Conservation (phyloP, 2,329 filamentous ascomycete genomes). For the Lasiodiplodia gonubiensis region DNA sequence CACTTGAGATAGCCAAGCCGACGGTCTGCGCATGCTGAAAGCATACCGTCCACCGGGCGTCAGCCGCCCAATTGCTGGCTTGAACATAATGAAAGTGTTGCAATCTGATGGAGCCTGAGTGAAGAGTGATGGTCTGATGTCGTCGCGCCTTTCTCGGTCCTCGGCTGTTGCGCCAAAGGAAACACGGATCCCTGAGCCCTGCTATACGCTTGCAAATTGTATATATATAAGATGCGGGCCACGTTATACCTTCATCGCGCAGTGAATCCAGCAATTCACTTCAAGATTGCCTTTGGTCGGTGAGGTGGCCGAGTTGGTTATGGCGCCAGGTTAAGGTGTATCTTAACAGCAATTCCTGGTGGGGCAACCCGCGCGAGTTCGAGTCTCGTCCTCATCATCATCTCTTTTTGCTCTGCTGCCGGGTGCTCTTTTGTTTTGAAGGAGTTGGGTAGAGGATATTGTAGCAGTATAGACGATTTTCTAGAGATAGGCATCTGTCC, state of each 20-base stretch:
- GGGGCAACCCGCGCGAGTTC: slow-evolving; percentile 29
- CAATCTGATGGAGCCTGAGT: not conserved
- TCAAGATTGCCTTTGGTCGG: not conserved
- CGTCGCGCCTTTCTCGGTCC: not conserved
- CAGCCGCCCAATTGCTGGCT: not conserved
- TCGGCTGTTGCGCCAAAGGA: not conserved
- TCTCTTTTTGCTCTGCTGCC: slow-evolving; percentile 1
- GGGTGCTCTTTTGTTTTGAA: not conserved
- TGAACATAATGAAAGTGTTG: not conserved
- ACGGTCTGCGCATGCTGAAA: not conserved
- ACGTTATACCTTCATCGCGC: not conserved
- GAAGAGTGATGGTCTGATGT: not conserved
- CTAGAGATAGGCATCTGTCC: not conserved
- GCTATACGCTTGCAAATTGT: not conserved
- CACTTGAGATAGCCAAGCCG: not conserved
- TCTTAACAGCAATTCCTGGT: slow-evolving; percentile 28
- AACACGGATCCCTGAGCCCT: not conserved
- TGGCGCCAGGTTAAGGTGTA: slow-evolving; percentile 30
- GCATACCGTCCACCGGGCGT: not conserved
- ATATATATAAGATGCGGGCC: not conserved
- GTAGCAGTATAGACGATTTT: not conserved
- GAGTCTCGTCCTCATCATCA: slow-evolving; percentile 28
- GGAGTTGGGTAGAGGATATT: not conserved
- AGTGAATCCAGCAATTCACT: not conserved
- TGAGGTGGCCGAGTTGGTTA: slow-evolving; percentile 31